Evolutionary conservation across 495 filamentous ascomycete species (phyloP), one percentile per base, ranked within the genome.

Genomic region (Penicillium bovifimosum): DNA sequence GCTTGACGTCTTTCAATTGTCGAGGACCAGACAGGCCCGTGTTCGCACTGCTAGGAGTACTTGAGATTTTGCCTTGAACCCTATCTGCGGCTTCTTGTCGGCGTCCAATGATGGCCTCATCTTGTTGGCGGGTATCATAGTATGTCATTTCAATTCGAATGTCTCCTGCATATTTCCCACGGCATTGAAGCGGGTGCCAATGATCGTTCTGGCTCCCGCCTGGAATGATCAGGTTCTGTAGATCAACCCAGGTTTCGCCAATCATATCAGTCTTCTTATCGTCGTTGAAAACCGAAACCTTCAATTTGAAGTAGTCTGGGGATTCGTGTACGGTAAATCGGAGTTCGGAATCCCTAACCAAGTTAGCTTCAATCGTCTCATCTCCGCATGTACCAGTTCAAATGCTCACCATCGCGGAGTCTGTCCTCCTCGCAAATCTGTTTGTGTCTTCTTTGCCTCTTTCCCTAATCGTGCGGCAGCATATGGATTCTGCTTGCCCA

Each of bases 401-500:
- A 24, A 20, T 54, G 68, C 85, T 62, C 81, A 93, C 93, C 93
- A 99, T 81, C 79, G 84, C 8, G 93, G 93, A 27, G 92, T 97
- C 71, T 99, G 93, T 38, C 93, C 93, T 52, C 93, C 93, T 63
- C 93, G 78, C 54, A 90, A 83, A 71, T 99, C 95, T 6, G 91
- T 96, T 26, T 87, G 87, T 2, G 93, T 99, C 73, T 96, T 96
- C 78, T 95, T 96, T 14, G 92, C 95, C 70, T 97, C 92, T 68
- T 99, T 99, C 9, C 92, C 93, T 28, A 99, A 70, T 39, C 93
- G 79, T 32, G 88, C 90, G 41, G 95, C 92, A 70, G 91, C 96
- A 65, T 96, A 99, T 6, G 95, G 91, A 66, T 96, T 90, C 72
- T 99, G 93, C 73, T 99, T 99, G 48, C 95, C 92, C 78, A 97